Conservation (phyloP, 805 yeast species). For the Cyberlindnera veronae region DNA sequence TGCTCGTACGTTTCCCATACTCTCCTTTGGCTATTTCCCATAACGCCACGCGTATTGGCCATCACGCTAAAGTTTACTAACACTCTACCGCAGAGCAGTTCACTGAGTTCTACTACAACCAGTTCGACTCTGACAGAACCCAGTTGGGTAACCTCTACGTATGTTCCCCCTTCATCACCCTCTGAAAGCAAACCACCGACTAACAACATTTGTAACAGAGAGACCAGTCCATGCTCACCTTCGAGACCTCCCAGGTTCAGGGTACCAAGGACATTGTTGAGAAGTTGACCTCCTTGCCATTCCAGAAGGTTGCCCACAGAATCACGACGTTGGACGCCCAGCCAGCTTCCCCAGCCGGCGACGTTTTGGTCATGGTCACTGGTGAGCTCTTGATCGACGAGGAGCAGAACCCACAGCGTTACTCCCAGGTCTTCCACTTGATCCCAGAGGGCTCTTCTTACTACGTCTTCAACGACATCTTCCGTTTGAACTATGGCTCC, state of each 20-base stretch:
- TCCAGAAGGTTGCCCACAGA: constrained; percentile 89
- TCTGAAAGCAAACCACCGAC: not conserved
- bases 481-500: constrained; percentile 85
- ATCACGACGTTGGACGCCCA: constrained; percentile 96
- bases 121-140: constrained; percentile 88
- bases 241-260: constrained; percentile 90
- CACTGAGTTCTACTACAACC: constrained; percentile 92
- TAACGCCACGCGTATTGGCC: too few relatives aligned
- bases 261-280: constrained; percentile 93
- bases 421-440: constrained; percentile 96
- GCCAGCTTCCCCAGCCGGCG: constrained; percentile 91
- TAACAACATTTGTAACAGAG: constrained; percentile 46
- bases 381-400: constrained; percentile 91
- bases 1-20: constrained; percentile 35
- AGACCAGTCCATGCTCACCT: constrained; percentile 95
- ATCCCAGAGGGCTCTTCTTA: constrained; percentile 89
- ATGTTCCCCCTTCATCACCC: constrained; percentile 23
- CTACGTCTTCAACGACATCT: constrained; percentile 94
- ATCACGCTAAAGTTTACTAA: constrained; percentile 4
- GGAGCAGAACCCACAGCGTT: constrained; percentile 92
- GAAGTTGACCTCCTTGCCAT: constrained; percentile 84
- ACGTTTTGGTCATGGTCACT: constrained; percentile 95
- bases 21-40: too few relatives aligned
- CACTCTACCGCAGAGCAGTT: constrained; percentile 54
- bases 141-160: constrained; percentile 88